Evolutionary conservation across 768 basidiomycete genomes (phyloP).

Genomic region (Lactifluus volemus): DNA sequence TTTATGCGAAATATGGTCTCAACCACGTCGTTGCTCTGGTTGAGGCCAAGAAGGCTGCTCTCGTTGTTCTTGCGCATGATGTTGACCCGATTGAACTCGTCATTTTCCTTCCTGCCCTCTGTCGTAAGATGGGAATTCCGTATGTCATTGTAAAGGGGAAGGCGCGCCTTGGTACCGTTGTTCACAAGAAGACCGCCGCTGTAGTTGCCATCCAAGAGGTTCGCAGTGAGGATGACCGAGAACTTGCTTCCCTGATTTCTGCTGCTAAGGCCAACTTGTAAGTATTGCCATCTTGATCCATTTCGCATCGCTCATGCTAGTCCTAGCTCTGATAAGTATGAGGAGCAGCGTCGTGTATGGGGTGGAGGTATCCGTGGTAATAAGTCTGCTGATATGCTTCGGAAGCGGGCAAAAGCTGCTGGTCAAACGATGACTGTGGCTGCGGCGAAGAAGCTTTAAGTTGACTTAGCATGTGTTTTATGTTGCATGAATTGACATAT

Average conservation of each 20-base stretch:
- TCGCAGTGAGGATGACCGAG: constrained; percentile 86
- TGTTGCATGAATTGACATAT: background rate
- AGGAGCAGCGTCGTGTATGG: constrained; percentile 87
- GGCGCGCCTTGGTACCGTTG: constrained; percentile 94
- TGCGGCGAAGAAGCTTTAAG: constrained; percentile 56
- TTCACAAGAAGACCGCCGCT: constrained; percentile 97
- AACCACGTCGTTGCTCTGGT: constrained; percentile 95
- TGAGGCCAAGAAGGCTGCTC: constrained; percentile 94
- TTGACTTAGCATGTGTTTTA: background rate
- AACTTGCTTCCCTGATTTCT: constrained; percentile 84
- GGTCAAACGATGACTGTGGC: constrained; percentile 57
- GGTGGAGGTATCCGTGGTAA: constrained; percentile 93
- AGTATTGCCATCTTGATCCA: constrained; percentile 23
- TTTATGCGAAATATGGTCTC: constrained; percentile 92
- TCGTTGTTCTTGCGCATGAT: constrained; percentile 95
- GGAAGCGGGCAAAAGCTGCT: constrained; percentile 88
- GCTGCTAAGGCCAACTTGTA: constrained; percentile 98
- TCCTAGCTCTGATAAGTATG: constrained; percentile 78
- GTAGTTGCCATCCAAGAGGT: constrained; percentile 91
- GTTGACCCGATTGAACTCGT: constrained; percentile 99
- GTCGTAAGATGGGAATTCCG: constrained; percentile 99
- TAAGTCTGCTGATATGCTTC: constrained; percentile 90
- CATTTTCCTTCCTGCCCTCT: constrained; percentile 94
- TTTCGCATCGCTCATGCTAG: background rate
- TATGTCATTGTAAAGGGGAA: constrained; percentile 99